These are phyloP conservation scores for Fraxinus xanthoxyloides DNA, from an alignment of 305 asterid species.

Conservation along the genomic window DNA sequence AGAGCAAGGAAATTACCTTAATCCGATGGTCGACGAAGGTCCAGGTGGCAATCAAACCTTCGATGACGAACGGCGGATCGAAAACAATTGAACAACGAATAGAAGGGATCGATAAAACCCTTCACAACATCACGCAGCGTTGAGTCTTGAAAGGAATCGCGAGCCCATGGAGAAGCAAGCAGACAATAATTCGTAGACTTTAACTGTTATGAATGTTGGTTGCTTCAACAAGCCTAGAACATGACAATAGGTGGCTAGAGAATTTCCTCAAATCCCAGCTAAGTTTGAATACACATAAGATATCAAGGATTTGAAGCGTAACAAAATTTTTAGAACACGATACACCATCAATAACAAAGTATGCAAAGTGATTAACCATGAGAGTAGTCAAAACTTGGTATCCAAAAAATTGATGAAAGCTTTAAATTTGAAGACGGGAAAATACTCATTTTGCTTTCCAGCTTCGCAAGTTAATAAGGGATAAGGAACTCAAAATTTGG, in stretches of 20 bases:
- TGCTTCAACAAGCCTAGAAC: background rate
- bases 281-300: background rate
- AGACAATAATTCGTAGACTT: background rate
- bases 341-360: background rate
- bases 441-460: background rate
- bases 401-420: background rate
- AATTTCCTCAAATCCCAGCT: background rate
- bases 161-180: background rate
- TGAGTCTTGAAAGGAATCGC: background rate
- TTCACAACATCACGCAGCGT: background rate
- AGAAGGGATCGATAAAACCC: background rate
- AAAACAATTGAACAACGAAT: background rate
- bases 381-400: background rate
- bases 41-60: background rate
- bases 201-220: background rate
- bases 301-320: background rate
- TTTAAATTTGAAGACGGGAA: background rate
- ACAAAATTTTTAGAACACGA: background rate
- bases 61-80: background rate
- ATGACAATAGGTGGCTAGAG: background rate
- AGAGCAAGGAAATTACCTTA: background rate
- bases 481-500: background rate
- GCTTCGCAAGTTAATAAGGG: background rate
- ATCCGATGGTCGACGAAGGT: background rate
- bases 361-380: background rate